phyloP scores from a whole-genome alignment of 805 yeast genomes.

The Myxozyma sirexii region DNA sequence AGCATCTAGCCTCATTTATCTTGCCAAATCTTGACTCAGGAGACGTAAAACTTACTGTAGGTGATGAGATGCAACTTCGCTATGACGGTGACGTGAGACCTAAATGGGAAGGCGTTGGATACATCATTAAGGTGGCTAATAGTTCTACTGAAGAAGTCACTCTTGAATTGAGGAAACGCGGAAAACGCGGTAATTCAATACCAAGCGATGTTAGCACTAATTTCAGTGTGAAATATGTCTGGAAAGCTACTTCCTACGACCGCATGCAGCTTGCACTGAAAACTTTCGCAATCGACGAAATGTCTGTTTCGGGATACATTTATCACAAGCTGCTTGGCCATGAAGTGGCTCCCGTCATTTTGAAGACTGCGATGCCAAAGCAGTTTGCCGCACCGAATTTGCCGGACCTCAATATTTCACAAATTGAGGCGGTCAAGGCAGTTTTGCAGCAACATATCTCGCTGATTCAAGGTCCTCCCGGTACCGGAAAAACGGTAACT shows the following conservation, averaged over 20 bases:
- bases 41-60: slow-evolving; percentile 72
- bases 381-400: slow-evolving; percentile 66
- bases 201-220: slow-evolving; percentile 64
- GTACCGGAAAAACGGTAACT: slow-evolving; percentile 94
- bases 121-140: slow-evolving; percentile 69
- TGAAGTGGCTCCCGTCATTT: slow-evolving; percentile 57
- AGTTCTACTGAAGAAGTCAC: slow-evolving; percentile 68
- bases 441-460: slow-evolving; percentile 74
- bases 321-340: slow-evolving; percentile 82
- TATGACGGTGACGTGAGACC: slow-evolving; percentile 60
- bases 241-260: slow-evolving; percentile 83
- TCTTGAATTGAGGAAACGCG: too few species aligned
- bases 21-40: slow-evolving; percentile 65
- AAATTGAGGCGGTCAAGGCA: slow-evolving; percentile 69
- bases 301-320: slow-evolving; percentile 71
- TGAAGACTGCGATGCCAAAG: slow-evolving; percentile 59
- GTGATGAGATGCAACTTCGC: slow-evolving; percentile 76
- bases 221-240: slow-evolving; percentile 82
- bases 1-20: slow-evolving; percentile 68
- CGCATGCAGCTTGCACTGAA: slow-evolving; percentile 82
- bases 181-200: slow-evolving; percentile 45
- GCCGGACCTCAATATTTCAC: slow-evolving; percentile 74
- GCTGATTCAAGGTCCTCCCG: slow-evolving; percentile 93
- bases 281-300: slow-evolving; percentile 66
- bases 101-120: slow-evolving; percentile 76